Conservation (phyloP, 2,329 filamentous ascomycete species). For the Fusarium udum region DNA sequence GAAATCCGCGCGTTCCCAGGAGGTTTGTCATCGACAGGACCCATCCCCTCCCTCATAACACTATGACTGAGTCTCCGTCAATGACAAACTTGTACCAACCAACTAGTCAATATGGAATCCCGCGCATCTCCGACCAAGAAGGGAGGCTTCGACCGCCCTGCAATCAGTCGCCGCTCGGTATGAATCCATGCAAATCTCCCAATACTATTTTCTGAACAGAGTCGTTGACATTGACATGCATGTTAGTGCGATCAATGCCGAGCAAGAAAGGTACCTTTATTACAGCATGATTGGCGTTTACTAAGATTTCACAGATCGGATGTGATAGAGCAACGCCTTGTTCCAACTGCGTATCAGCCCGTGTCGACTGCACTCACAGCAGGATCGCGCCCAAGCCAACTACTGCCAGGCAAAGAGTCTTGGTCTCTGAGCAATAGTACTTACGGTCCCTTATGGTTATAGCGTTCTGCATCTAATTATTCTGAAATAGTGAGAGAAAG, state of each 20-base stretch:
- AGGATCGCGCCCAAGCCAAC: slow-evolving; percentile 38
- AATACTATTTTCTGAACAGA: background rate
- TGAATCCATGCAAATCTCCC: background rate
- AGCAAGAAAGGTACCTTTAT: slow-evolving; percentile 26
- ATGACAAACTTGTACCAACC: background rate
- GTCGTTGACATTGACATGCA: background rate
- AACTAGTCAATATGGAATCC: slow-evolving; percentile 13
- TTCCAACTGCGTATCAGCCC: slow-evolving; percentile 47
- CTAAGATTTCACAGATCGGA: slow-evolving; percentile 9
- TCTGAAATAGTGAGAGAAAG: slow-evolving; percentile 47
- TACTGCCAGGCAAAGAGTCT: slow-evolving; percentile 46
- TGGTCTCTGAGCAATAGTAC: slow-evolving; percentile 52
- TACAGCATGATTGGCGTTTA: too few relatives aligned
- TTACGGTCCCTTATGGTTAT: background rate
- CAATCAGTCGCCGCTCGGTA: slow-evolving; percentile 35
- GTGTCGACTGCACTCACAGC: slow-evolving; percentile 48
- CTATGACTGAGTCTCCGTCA: background rate
- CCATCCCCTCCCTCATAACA: background rate
- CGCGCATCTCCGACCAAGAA: slow-evolving; percentile 24
- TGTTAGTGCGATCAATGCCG: slow-evolving; percentile 40
- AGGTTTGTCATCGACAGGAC: background rate
- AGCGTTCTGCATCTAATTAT: accelerated
- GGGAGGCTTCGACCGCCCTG: background rate
- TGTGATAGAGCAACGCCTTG: slow-evolving; percentile 36
- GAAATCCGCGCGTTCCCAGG: slow-evolving; percentile 7